Evolutionary conservation across 2,329 filamentous ascomycete genomes (phyloP), one percentile per base, ranked within the genome.

Genomic region (Macrophomina pseudophaseolina): DNA sequence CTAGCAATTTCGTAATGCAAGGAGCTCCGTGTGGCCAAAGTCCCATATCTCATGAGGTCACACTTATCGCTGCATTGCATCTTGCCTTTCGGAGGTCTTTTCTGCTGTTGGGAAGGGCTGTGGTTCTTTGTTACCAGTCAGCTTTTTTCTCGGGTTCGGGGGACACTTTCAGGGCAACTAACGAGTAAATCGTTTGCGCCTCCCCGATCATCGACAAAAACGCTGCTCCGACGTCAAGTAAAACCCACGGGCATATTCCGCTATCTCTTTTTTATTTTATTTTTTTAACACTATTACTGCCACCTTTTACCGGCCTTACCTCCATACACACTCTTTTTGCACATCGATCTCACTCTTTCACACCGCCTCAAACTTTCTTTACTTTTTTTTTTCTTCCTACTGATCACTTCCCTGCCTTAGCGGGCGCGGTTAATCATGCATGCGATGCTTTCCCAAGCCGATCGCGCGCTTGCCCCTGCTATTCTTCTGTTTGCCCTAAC

Each of bases 191-290:
- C n/a, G 16, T 49, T 33, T 49, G 23, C 58, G 30, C 58, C 58
- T 35, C 44, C 38, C 30, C 44, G 23, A 23, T 23, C 23, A 23
- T 33, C 32, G 14, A 18, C 42, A 14, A 5, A 60, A 46, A 46
- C 23, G 58, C 58, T 48, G 33, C 30, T 48, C 58, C 58, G 58
- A 62, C 44, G 58, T 62, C 58, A 62, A 32, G 32, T 38, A 62
- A 62, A 23, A 23, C 23, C 44, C 35, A 49, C 32, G 44, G 58
- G 58, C 18, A 30, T 23, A 23, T 23, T 23, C 23, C 23, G 23
- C 23, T 23, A 23, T 23, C 23, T 2, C 3, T 23, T 23, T 23
- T 23, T 23, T n/a, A 49, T 62, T 49, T 44, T 44, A 44, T 28
- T 52, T 38, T 38, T 38, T 38, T 38, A 12, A 38, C 35, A 8